A percentile compares a stretch with the other conserved stretches of the same genome.
Conservation (phyloP, 225 moss, liverwort and hornwort genomes). For the Pseudisothecium myosuroides region DNA sequence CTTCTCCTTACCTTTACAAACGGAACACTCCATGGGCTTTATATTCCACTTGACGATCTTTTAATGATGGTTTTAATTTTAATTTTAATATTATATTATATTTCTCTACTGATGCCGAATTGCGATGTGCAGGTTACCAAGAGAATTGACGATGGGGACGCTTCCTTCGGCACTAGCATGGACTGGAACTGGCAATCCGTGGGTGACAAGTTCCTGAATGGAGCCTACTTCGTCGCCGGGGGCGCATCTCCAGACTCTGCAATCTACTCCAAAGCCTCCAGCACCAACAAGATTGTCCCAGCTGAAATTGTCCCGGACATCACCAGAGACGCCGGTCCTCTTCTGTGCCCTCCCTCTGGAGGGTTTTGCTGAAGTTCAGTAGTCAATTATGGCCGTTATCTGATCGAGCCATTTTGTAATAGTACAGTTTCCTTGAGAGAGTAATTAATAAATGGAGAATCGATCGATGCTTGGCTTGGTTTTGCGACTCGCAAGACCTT, state of each 20-base stretch:
- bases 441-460: background rate
- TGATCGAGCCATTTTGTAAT: background rate
- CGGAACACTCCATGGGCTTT: background rate
- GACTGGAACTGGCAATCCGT: conserved; percentile 16
- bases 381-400: background rate
- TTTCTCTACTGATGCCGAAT: background rate
- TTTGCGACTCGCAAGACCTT: background rate
- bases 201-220: conserved; percentile 7
- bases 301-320: background rate
- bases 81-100: too few relatives aligned
- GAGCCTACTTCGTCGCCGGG: conserved; percentile 2
- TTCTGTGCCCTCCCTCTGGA: background rate
- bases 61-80: background rate
- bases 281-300: background rate
- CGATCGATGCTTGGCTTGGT: background rate
- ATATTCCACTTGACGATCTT: background rate
- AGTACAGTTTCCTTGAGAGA: background rate
- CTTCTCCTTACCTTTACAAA: background rate
- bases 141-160: conserved; percentile 13
- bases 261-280: background rate
- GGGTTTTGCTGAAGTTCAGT: background rate
- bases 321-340: conserved; percentile 7
- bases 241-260: background rate
- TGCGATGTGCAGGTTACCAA: conserved; percentile 9
- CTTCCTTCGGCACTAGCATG: background rate